These are phyloP conservation scores for Cyclocybe aegerita DNA, from an alignment of 768 basidiomycete genomes.

Conservation along the genomic window DNA sequence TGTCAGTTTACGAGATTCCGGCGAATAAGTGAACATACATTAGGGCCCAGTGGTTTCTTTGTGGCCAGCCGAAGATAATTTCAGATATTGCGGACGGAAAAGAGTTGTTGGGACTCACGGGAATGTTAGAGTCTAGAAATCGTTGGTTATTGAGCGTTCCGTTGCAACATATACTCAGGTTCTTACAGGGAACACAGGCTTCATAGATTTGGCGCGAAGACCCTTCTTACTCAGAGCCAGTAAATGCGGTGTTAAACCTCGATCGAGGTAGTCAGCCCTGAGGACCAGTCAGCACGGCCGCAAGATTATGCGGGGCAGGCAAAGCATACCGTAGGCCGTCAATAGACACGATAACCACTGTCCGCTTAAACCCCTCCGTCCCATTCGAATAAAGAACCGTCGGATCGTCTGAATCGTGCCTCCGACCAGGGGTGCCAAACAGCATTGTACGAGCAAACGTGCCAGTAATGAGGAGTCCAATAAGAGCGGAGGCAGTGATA, in stretches of 20 bases:
- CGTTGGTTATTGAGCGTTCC: conserved; percentile 6
- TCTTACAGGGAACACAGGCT: conserved; percentile 80
- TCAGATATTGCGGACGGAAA: not conserved
- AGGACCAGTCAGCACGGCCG: not conserved
- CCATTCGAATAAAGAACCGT: conserved; percentile 65
- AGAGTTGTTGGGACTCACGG: conserved; percentile 54
- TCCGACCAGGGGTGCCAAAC: conserved; percentile 19
- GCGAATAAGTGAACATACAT: conserved; percentile 47
- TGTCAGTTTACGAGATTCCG: conserved; percentile 1
- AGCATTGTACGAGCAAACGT: conserved; percentile 39
- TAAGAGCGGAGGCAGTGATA: conserved; percentile 35
- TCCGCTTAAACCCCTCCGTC: conserved; percentile 78
- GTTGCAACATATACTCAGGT: not conserved
- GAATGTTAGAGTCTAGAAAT: conserved; percentile 78
- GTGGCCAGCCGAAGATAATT: conserved; percentile 3
- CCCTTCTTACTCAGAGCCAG: conserved; percentile 80
- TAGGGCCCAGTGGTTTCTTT: conserved; percentile 86
- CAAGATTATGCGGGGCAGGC: not conserved
- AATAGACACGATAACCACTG: conserved; percentile 82
- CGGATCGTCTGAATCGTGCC: conserved; percentile 20
- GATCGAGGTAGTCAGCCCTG: conserved; percentile 86
- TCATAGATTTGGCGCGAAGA: conserved; percentile 84
- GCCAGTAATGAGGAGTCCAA: conserved; percentile 42
- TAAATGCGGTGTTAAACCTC: conserved; percentile 82
- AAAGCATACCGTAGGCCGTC: conserved; percentile 72